Conservation (phyloP, 345 rosid genomes). For the Citrus medica region DNA sequence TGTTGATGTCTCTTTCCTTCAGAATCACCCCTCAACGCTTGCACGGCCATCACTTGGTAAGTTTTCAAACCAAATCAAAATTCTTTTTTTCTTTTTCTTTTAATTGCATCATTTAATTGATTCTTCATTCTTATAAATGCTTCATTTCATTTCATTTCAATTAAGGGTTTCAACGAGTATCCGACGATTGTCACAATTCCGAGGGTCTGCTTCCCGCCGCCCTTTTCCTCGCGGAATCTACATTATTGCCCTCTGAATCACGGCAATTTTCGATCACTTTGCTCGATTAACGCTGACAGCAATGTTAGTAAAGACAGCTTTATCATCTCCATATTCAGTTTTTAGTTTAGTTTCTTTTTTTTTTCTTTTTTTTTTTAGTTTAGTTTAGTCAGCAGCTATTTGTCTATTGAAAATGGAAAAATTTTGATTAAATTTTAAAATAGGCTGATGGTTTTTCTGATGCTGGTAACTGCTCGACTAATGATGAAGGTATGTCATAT, state of each 20-base stretch:
- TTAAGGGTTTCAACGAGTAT: conserved; percentile 17
- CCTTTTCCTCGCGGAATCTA: background rate
- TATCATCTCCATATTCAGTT: background rate
- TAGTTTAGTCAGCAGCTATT: too few relatives aligned
- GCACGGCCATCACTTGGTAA: background rate
- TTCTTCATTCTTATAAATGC: background rate
- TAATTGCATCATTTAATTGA: background rate
- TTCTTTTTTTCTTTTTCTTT: background rate
- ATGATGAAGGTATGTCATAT: conserved; percentile 23
- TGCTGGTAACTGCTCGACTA: conserved; percentile 12
- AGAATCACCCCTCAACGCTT: background rate
- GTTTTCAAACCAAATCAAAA: background rate
- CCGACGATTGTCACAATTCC: background rate
- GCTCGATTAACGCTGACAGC: conserved; percentile 21
- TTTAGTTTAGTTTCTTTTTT: background rate
- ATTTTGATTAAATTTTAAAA: background rate
- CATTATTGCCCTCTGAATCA: background rate
- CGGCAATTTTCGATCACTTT: conserved; percentile 7
- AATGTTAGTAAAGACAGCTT: conserved; percentile 26
- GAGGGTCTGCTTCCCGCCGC: conserved; percentile 1
- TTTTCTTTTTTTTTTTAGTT: too few relatives aligned
- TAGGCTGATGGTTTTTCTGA: conserved; percentile 30
- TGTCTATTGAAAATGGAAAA: background rate
- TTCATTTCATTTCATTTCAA: background rate
- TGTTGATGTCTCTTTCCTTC: background rate